phyloP scores from a whole-genome alignment of 2,329 filamentous ascomycete genomes.

The Claviceps sp. region DNA sequence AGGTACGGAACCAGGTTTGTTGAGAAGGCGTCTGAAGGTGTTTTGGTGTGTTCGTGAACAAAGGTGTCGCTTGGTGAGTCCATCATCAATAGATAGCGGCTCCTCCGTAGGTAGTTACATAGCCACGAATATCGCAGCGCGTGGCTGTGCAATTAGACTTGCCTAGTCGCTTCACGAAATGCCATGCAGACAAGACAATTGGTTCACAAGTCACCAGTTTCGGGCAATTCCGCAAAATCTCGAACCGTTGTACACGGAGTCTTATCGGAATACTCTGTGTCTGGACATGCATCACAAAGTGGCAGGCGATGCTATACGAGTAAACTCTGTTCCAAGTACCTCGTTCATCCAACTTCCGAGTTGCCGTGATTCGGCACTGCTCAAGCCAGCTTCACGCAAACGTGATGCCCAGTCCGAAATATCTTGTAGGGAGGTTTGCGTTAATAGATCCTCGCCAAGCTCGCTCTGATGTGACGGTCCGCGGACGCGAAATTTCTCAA shows the following conservation, averaged over 20 bases:
- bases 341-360: slow-evolving; percentile 19
- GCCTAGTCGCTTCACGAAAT: too few species aligned
- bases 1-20: not conserved
- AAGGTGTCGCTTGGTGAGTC: not conserved
- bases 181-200: too few species aligned
- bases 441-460: not conserved
- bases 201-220: too few species aligned
- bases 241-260: too few species aligned
- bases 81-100: not conserved
- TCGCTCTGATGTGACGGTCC: slow-evolving; percentile 2
- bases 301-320: slow-evolving; percentile 2
- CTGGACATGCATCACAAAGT: not conserved
- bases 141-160: too few species aligned
- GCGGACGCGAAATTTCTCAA: slow-evolving; percentile 20
- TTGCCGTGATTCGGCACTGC: slow-evolving; percentile 9
- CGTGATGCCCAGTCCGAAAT: slow-evolving; percentile 14
- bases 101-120: not conserved
- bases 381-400: slow-evolving; percentile 14
- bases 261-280: not conserved
- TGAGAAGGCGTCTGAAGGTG: not conserved
- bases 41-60: not conserved
- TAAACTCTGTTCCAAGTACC: slow-evolving; percentile 19
- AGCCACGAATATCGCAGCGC: too few species aligned
- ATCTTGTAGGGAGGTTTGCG: slow-evolving; percentile 7
- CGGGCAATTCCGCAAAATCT: not conserved